These are phyloP conservation scores for Ceriops tagal DNA, from an alignment of 345 rosid species.

Conservation along the genomic window DNA sequence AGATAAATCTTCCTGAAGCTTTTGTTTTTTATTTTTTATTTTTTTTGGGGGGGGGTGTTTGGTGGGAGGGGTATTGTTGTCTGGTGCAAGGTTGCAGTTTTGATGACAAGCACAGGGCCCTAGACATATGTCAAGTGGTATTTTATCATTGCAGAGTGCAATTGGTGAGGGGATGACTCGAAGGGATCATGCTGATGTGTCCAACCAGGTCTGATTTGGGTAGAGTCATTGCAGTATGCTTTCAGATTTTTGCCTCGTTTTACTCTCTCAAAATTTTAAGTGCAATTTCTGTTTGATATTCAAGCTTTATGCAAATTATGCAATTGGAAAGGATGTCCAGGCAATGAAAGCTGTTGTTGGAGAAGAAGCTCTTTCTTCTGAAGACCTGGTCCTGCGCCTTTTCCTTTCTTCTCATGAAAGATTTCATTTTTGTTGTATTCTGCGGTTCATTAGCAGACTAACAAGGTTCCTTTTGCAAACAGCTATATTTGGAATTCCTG, in stretches of 20 bases:
- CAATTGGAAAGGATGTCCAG: slow-evolving; percentile 95
- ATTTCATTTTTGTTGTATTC: not conserved
- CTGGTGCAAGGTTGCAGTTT: not conserved
- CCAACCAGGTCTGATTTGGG: slow-evolving; percentile 65
- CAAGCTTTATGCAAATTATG: slow-evolving; percentile 93
- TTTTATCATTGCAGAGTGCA: slow-evolving; percentile 63
- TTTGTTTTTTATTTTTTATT: not conserved
- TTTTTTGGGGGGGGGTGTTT: not conserved
- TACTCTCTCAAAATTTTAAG: not conserved
- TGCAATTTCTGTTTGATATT: not conserved
- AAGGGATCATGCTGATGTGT: slow-evolving; percentile 85
- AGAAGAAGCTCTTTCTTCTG: slow-evolving; percentile 98
- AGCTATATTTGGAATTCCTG: slow-evolving; percentile 89
- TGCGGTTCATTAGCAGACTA: slow-evolving; percentile 8
- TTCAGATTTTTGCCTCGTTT: slow-evolving; percentile 1
- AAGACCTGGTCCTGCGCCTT: slow-evolving; percentile 67
- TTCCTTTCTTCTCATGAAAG: slow-evolving; percentile 10
- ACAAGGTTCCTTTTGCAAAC: slow-evolving; percentile 30
- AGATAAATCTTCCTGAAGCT: not conserved
- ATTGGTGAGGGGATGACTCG: slow-evolving; percentile 99
- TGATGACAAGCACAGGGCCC: not conserved
- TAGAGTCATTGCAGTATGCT: not conserved
- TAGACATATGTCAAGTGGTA: not conserved
- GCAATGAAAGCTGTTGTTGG: slow-evolving; percentile 99
- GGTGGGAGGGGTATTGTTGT: not conserved